Conservation (phyloP, 768 basidiomycete species). For the Pleurotus sapidus region DNA sequence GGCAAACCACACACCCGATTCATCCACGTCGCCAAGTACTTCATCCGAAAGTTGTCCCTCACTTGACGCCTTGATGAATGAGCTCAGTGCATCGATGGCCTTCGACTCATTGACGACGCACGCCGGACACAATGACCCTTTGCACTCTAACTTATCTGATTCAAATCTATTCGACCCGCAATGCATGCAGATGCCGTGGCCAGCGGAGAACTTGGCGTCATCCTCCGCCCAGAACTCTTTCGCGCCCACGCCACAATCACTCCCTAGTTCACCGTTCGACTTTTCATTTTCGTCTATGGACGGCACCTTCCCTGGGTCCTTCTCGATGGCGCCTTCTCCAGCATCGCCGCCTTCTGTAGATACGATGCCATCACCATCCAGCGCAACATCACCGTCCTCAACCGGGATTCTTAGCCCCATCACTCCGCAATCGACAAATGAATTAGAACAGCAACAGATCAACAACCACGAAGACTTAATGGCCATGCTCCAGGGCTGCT, state of each 20-base stretch:
- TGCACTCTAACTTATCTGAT: not conserved
- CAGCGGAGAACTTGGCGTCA: not conserved
- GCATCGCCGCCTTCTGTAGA: not conserved
- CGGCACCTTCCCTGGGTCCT: not conserved
- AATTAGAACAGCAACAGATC: not conserved
- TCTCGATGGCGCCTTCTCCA: not conserved
- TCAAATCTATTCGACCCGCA: conserved; percentile 1
- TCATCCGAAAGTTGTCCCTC: not conserved
- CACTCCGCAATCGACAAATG: not conserved
- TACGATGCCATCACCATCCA: not conserved
- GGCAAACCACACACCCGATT: not conserved
- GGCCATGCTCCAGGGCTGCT: not conserved
- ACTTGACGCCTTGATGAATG: conserved; percentile 2
- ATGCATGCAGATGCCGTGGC: conserved; percentile 1
- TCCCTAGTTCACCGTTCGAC: not conserved
- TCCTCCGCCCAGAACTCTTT: not conserved
- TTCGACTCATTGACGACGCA: not conserved
- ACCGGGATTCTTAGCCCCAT: not conserved
- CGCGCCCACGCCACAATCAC: not conserved
- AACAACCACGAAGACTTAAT: not conserved
- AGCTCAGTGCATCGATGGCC: not conserved
- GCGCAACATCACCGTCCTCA: not conserved
- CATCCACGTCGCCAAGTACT: not conserved
- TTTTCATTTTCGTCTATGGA: not conserved
- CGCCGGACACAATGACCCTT: not conserved